Evolutionary conservation across 2,329 filamentous ascomycete genomes (phyloP).

Genomic region (Macrophomina pseudophaseolina): DNA sequence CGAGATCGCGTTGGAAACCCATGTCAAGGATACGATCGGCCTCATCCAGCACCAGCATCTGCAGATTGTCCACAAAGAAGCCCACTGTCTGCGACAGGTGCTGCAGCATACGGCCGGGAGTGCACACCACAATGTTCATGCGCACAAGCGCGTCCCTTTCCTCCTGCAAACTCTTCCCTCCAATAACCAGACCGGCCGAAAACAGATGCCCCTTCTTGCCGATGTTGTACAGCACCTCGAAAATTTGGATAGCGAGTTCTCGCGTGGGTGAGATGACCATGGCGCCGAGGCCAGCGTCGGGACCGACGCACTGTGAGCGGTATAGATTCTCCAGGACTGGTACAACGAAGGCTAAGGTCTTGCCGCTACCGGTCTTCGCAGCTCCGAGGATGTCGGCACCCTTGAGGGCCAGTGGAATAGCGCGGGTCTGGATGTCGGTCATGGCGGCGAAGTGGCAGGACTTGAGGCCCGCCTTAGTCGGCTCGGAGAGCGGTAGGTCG

Average conservation of each 20-base stretch:
- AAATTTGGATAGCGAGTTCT: constrained; percentile 95
- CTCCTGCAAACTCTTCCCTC: constrained; percentile 87
- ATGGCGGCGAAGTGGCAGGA: constrained; percentile 86
- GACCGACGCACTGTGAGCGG: constrained; percentile 84
- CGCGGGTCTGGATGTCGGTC: constrained; percentile 89
- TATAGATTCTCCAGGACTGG: constrained; percentile 94
- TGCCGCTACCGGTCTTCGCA: constrained; percentile 93
- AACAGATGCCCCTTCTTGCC: constrained; percentile 83
- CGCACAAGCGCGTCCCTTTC: constrained; percentile 81
- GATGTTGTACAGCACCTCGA: constrained; percentile 89
- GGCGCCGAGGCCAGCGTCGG: constrained; percentile 84
- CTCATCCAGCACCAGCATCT: constrained; percentile 93
- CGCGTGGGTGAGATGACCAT: constrained; percentile 93
- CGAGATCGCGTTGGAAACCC: constrained; percentile 89
- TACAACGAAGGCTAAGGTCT: constrained; percentile 90
- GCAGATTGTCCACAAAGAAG: constrained; percentile 87
- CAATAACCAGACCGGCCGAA: constrained; percentile 91
- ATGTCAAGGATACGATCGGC: constrained; percentile 97
- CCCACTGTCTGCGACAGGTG: constrained; percentile 92
- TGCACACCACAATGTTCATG: constrained; percentile 98
- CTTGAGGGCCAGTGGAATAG: constrained; percentile 86
- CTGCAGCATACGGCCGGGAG: constrained; percentile 91
- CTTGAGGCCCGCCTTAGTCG: constrained; percentile 79
- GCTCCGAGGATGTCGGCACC: constrained; percentile 89
- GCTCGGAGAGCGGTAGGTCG: constrained; percentile 82